Conservation (phyloP, 257 asterid genomes). For the Solanum dulcamara region DNA sequence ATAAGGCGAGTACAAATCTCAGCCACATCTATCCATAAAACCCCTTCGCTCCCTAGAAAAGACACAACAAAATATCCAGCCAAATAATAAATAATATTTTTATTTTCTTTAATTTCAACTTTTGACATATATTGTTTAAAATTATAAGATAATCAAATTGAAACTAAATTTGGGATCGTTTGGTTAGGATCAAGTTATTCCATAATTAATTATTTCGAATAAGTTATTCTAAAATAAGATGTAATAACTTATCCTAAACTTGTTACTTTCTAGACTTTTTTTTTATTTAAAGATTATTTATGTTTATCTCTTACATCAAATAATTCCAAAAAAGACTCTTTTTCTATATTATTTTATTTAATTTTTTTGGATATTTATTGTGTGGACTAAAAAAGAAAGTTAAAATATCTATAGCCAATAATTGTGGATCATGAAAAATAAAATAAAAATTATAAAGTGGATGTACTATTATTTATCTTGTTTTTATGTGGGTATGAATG, state of each 20-base stretch:
- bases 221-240: too few species aligned
- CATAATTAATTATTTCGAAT: too few species aligned
- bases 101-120: background rate
- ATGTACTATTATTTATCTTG: background rate
- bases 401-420: background rate
- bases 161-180: too few species aligned
- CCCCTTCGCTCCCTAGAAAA: background rate
- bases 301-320: too few species aligned
- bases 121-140: too few species aligned
- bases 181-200: too few species aligned
- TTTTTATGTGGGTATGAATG: background rate
- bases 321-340: too few species aligned
- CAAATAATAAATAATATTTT: background rate
- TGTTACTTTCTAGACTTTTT: too few species aligned
- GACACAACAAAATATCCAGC: background rate
- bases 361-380: background rate
- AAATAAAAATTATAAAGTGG: too few species aligned
- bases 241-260: too few species aligned
- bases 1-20: background rate
- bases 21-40: background rate
- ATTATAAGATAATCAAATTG: too few species aligned
- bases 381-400: background rate
- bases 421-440: background rate
- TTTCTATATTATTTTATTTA: background rate
- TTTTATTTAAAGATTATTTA: too few species aligned